Evolutionary conservation across 129 eudicot genomes (phyloP), one percentile per base, ranked within the genome.

Genomic region (Pseudognaphalium luteoalbum): DNA sequence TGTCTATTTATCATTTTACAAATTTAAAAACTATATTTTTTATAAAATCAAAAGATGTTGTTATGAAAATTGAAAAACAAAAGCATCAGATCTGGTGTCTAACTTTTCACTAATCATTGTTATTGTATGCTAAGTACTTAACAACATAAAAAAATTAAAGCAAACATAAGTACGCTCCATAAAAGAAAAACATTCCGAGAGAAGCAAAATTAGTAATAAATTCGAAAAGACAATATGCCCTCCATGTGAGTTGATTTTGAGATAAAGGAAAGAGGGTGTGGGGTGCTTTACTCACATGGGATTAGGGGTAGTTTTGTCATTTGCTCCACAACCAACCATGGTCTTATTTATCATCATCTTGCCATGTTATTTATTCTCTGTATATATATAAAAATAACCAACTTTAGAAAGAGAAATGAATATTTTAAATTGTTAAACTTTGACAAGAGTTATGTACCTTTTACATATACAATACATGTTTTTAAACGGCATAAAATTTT

Each of bases 241-340:
- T 73, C 83, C 83, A 80, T 80, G 83, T 80, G 83, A 73, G 63
- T 73, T 80, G 79, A 80, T 80, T 66, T 73, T 57, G 70, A 80
- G 83, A 80, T 75, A 80, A 66, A 66, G 30, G 75, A 66, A 73
- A 80, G 83, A 80, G 78, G 83, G 70, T 73, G 79, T 80, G 79
- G 79, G 75, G 79, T 66, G 83, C 70, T 73, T 39, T 68, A 61
- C 51, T 73, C 79, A 80, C 83, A 80, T 80, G 83, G 79, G 74
- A 22, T 54, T 57, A 66, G 56, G 83, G 79, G 75, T 66, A 80
- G 41, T 17, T 56, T 80, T 28, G 83, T 66, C 75, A 73, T 80
- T 80, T 66, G n/a, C 1, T 15, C 44, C 21, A 56, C 70, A 73
- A 47, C 5, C 66, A n/a, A n/a, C 52, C 63, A 80, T 80, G 70